Percentiles rank a stretch among this genome's conserved stretches.
These are phyloP conservation scores for Rhododendron molle DNA, from an alignment of 148 eudicot genomes.

Conservation along the genomic window DNA sequence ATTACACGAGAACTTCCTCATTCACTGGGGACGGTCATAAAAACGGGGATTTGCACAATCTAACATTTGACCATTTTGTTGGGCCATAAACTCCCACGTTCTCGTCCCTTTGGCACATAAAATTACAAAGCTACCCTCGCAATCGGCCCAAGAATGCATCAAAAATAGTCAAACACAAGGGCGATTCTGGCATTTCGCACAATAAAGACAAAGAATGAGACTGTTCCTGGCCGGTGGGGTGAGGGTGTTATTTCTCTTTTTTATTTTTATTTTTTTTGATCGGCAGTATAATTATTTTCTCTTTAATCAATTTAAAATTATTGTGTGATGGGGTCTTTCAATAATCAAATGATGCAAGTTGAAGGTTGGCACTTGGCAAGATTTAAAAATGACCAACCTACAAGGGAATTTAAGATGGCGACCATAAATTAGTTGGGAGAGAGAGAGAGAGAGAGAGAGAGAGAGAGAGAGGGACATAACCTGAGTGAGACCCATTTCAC, in stretches of 20 bases:
- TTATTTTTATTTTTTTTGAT: too few species aligned
- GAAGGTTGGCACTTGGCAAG: background rate
- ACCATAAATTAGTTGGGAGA: slow-evolving; percentile 12
- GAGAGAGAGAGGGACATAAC: background rate
- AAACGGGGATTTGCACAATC: background rate
- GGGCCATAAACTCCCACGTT: background rate
- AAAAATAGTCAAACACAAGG: background rate
- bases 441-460: background rate
- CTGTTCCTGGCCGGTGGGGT: background rate
- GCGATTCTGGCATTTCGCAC: background rate
- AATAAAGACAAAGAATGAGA: background rate
- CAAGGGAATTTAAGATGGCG: slow-evolving; percentile 2
- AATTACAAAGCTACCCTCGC: background rate
- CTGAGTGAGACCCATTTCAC: slow-evolving; percentile 15
- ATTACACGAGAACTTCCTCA: background rate
- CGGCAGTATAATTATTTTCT: background rate
- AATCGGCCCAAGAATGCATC: background rate
- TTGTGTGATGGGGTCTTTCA: background rate
- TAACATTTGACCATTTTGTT: background rate
- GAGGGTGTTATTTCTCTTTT: background rate
- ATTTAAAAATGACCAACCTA: slow-evolving; percentile 4
- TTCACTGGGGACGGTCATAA: background rate
- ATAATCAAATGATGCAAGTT: background rate
- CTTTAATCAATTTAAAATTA: background rate
- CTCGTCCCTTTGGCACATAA: background rate